Conservation (phyloP, 805 yeast species). For the Candida stauntonica region DNA sequence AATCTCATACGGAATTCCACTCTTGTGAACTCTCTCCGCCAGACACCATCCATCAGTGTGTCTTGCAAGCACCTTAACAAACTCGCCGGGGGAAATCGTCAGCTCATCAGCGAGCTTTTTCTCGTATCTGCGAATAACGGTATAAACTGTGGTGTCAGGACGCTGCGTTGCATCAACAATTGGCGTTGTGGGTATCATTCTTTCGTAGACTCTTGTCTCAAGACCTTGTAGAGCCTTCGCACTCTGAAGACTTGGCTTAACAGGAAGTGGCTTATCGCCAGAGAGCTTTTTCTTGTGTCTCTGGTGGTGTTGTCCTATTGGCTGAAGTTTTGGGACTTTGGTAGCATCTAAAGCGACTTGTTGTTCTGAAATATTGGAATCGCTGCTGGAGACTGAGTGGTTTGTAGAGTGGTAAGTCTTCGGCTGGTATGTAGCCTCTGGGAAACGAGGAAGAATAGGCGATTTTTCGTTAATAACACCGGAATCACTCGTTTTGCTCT, state of each 20-base stretch:
- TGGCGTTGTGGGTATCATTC: constrained; percentile 22
- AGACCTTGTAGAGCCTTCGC: constrained; percentile 16
- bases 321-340: constrained; percentile 17
- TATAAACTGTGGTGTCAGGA: constrained; percentile 14
- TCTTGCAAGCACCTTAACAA: constrained; percentile 32
- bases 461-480: constrained; percentile 15
- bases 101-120: constrained; percentile 37
- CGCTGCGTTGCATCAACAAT: constrained; percentile 9
- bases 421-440: constrained; percentile 15
- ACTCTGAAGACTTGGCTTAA: constrained; percentile 7
- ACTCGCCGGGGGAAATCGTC: constrained; percentile 29
- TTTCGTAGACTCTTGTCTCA: constrained; percentile 17
- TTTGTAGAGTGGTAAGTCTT: constrained; percentile 5
- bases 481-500: constrained; percentile 7
- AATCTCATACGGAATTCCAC: constrained; percentile 19
- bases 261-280: constrained; percentile 23
- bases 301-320: constrained; percentile 7
- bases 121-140: constrained; percentile 25
- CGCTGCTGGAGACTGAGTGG: constrained; percentile 6
- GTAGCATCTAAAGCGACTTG: constrained; percentile 10
- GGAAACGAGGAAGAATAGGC: constrained; percentile 23
- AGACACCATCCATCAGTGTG: constrained; percentile 45
- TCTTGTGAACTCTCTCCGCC: constrained; percentile 31
- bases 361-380: constrained; percentile 11
- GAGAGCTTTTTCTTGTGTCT: not conserved